Base-by-base conservation (phyloP, 1,139 yeast species). In the Nakaseomyces glabratus region DNA sequence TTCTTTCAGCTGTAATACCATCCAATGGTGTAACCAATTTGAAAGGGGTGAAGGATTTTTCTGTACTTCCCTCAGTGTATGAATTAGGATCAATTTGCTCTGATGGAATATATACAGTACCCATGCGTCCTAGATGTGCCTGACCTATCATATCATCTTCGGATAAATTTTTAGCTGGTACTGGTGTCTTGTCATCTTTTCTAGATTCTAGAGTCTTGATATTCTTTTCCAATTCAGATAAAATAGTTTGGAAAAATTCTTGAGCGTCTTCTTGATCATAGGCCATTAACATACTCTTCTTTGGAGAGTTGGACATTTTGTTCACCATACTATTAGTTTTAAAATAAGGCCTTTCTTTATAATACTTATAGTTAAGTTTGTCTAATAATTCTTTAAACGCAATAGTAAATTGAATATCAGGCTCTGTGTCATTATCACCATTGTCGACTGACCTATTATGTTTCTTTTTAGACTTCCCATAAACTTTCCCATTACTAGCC, bases 241-340 rank as follows among this genome's bases (percentile, higher is more conserved):
- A 68, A 4, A 85, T 71, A 42, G 82, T 72, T 55, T 85, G 95
- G 61, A 85, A 85, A 50, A 85, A 85, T 55, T 85, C 96, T 58
- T 86, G 95, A 0, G 95, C 95, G 59, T 85, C 96, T 57, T 85
- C 95, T 58, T 85, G 96, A 49, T 82, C 85, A 51, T 84, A 82
- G 1, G 95, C 90, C 32, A 76, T 60, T 50, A 85, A 76, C 43
- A 85, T 69, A 52, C 78, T 77, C 47, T 76, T 80, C 47, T 75
- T 76, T 5, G 93, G 88, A 0, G 88, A 81, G 51, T 80, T 80
- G 2, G 84, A 78, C 80, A 85, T 77, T 13, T 76, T 72, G 50
- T 71, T 73, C 41, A 84, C 61, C 33, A 85, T 62, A 13, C 68
- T 68, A 40, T 67, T 69, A 0, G 95, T 81, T 43, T 76, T 75